These are phyloP conservation scores for Nicotiana sylvestris DNA, from an alignment of 257 asterid genomes.

Conservation along the genomic window DNA sequence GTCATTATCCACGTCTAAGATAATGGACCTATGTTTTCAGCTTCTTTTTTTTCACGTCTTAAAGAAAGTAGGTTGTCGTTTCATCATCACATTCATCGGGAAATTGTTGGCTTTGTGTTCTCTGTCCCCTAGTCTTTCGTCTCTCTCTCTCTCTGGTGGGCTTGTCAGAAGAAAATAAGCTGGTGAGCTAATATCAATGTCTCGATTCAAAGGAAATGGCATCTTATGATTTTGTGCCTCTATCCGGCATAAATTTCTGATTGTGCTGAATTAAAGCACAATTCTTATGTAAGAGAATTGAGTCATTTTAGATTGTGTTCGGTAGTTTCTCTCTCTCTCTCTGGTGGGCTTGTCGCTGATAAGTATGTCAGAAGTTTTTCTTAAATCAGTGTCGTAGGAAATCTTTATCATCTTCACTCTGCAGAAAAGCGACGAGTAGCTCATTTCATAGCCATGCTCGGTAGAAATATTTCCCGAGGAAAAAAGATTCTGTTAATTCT, in stretches of 20 bases:
- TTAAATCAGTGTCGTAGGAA: not conserved
- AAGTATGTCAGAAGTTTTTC: not conserved
- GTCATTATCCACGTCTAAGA: constrained; percentile 4
- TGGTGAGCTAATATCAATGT: not conserved
- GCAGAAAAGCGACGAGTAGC: not conserved
- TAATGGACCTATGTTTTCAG: not conserved
- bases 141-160: not conserved
- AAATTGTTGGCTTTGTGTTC: not conserved
- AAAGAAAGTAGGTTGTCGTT: not conserved
- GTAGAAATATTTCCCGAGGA: not conserved
- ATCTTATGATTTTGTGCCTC: not conserved
- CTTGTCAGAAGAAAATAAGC: not conserved
- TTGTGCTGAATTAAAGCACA: not conserved
- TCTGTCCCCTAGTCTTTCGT: not conserved
- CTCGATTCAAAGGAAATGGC: not conserved
- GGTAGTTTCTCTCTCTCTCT: too few species aligned
- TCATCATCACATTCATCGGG: not conserved
- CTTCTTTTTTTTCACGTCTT: not conserved
- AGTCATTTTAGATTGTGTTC: too few species aligned
- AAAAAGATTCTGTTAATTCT: not conserved
- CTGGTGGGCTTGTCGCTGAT: too few species aligned
- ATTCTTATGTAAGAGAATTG: too few species aligned
- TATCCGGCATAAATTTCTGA: not conserved
- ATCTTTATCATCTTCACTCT: not conserved
- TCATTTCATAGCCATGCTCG: not conserved